Percentiles rank a stretch among this genome's conserved stretches.
Evolutionary conservation across 495 filamentous ascomycete species (phyloP).

Genomic region (Jackrogersella multiformis): DNA sequence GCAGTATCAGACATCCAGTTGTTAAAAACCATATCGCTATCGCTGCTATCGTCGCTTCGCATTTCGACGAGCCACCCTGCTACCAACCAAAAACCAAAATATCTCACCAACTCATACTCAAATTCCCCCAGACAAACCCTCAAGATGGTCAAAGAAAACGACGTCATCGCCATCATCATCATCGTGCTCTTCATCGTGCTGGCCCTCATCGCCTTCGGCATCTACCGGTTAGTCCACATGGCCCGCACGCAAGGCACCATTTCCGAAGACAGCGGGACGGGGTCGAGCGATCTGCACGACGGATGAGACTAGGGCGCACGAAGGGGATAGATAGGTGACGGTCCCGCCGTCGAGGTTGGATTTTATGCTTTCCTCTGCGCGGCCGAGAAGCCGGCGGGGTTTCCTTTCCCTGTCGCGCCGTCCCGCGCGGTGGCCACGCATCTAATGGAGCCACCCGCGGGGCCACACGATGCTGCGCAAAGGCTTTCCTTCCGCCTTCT

Average conservation of each 20-base stretch:
- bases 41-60: too few species aligned
- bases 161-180: constrained; percentile 83
- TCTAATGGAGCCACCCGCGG: neutral
- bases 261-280: constrained; percentile 25
- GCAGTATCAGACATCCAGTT: too few species aligned
- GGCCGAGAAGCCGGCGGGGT: too few species aligned
- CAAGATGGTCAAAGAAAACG: constrained; percentile 72
- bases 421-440: neutral
- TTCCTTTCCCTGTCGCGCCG: neutral
- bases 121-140: constrained; percentile 15
- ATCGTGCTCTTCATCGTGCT: constrained; percentile 80
- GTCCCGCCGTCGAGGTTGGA: neutral
- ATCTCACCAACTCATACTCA: too few species aligned
- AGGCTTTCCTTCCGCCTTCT: neutral
- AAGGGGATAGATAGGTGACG: neutral
- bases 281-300: constrained; percentile 13
- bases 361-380: neutral
- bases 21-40: too few species aligned
- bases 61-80: too few species aligned
- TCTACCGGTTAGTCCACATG: constrained; percentile 66
- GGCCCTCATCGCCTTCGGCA: constrained; percentile 72
- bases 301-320: constrained; percentile 12
- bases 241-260: constrained; percentile 54
- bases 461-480: neutral
- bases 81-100: neutral